These are phyloP conservation scores for Xenoacremonium recifei DNA, from an alignment of 2,329 filamentous ascomycete genomes.

Conservation along the genomic window DNA sequence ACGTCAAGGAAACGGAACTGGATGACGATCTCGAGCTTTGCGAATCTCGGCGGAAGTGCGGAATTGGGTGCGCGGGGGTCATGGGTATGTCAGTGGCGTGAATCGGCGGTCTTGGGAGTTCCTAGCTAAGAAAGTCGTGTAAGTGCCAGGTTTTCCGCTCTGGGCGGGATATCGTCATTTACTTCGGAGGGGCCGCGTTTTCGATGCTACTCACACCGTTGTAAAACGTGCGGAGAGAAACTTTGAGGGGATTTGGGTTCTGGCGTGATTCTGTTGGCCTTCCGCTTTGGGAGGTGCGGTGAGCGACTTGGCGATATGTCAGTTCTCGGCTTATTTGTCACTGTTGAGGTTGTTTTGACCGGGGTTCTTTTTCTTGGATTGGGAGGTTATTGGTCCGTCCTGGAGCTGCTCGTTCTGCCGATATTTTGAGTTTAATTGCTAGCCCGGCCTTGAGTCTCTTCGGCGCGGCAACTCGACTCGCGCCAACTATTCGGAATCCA, in stretches of 20 bases:
- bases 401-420: neutral
- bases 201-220: neutral
- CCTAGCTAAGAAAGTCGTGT: neutral
- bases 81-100: conserved; percentile 20
- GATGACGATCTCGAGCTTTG: conserved; percentile 2
- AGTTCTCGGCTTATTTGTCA: no score
- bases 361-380: neutral
- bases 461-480: no score
- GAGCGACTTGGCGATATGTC: neutral
- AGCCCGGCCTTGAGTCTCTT: no score
- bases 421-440: neutral
- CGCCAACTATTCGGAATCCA: no score
- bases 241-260: neutral
- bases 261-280: neutral
- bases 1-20: neutral
- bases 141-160: neutral
- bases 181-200: neutral
- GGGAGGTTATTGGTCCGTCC: neutral
- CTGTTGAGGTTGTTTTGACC: neutral
- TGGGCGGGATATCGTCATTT: neutral
- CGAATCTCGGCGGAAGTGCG: neutral
- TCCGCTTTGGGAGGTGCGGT: neutral
- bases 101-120: neutral
- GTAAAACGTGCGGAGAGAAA: neutral
- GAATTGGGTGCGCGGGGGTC: neutral